Base-by-base conservation (phyloP, 1,139 yeast genomes). In the Suhomyces kunorum region DNA sequence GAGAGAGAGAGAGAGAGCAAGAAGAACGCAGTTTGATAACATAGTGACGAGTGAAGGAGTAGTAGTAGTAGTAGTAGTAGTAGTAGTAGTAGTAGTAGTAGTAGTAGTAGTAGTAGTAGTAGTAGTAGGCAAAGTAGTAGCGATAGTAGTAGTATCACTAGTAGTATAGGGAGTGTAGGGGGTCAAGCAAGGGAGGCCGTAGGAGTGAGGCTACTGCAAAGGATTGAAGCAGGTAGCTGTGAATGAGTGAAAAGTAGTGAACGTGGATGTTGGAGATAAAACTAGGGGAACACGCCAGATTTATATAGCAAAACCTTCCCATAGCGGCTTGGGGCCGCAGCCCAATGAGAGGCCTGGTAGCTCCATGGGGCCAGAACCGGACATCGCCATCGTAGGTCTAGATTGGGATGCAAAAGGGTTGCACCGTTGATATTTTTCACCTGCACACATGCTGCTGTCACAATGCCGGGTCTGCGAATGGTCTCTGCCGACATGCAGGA, bases 1-100 rank as follows among this genome's bases (percentile, higher is more conserved):
- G 19, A 53, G 50, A 31, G 58, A 44, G 35, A 54, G 40, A 34
- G 49, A 28, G 31, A 44, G 20, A 36, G 61, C 58, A 38, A 54
- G 37, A 26, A 47, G 39, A 28, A 51, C 46, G 41, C 49, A 36
- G 33, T 47, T 46, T 12, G 57, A 33, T 42, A 59, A 55, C 40
- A 42, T 39, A 17, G 12, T 27, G 14, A 12, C 8, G 14, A 15
- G 15, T 29, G 33, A 28, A 26, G 20, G 34, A 33, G 17, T 28
- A 4, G 7, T n/a, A n/a, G 23, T 4, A 20, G 23, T 5, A 20
- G 24, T n/a, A 20, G 43, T n/a, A 25, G 7, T 14, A 23, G 14
- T 24, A 22, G 25, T 2, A 7, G 30, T 8, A 22, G 20, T 22
- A n/a, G 15, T 22, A n/a, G n/a, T n/a, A n/a, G n/a, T n/a, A n/a